These are phyloP conservation scores for Phytophthora megakarya DNA, from an alignment of 352 stramenopile genomes.

Conservation along the genomic window DNA sequence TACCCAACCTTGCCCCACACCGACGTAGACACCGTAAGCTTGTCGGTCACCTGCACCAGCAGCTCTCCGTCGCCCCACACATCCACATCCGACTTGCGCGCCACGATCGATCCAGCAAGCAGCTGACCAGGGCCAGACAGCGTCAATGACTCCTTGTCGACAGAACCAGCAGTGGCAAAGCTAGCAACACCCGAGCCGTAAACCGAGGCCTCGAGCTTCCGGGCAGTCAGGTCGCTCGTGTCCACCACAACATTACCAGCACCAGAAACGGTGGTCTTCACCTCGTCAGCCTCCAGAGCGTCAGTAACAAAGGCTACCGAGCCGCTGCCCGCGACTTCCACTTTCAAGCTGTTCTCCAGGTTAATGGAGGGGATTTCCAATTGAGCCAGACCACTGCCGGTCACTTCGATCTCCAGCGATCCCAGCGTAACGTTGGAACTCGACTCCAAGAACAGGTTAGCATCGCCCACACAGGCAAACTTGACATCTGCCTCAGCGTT, in stretches of 20 bases:
- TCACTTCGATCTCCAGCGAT: constrained; percentile 44
- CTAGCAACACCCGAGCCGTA: constrained; percentile 53
- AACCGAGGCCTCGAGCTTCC: constrained; percentile 48
- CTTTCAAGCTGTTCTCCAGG: constrained; percentile 33
- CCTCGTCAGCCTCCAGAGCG: constrained; percentile 24
- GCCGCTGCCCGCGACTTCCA: constrained; percentile 50
- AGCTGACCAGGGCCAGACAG: constrained; percentile 54
- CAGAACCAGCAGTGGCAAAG: constrained; percentile 45
- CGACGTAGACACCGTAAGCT: constrained; percentile 52
- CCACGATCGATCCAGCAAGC: constrained; percentile 52
- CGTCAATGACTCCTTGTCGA: constrained; percentile 52
- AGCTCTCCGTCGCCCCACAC: constrained; percentile 54
- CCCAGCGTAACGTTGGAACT: constrained; percentile 30
- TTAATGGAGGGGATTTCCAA: constrained; percentile 35
- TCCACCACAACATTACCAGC: constrained; percentile 43
- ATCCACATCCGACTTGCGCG: constrained; percentile 42
- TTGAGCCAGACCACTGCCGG: constrained; percentile 39
- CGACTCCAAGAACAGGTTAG: constrained; percentile 49
- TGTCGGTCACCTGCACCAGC: constrained; percentile 53
- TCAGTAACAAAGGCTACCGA: constrained; percentile 40
- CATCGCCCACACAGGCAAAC: constrained; percentile 42
- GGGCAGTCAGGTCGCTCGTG: constrained; percentile 36
- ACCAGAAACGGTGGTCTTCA: constrained; percentile 41
- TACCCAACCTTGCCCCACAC: constrained; percentile 63
- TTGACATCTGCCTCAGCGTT: constrained; percentile 46